phyloP scores from a whole-genome alignment of 441 rosid genomes.

The Gossypium lobatum region DNA sequence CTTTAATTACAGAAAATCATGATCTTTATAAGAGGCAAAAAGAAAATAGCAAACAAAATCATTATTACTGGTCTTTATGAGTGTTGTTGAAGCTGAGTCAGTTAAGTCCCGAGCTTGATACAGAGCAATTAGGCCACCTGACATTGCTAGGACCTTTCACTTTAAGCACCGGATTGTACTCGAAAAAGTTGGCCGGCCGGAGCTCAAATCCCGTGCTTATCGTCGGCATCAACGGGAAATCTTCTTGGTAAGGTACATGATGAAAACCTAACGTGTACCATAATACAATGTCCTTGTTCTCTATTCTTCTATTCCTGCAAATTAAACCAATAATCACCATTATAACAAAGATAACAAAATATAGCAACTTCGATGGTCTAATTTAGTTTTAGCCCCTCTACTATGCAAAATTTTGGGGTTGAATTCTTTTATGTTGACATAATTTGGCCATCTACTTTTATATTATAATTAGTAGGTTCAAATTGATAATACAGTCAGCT shows the following conservation, averaged over 20 bases:
- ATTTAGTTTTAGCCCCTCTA: too few species aligned
- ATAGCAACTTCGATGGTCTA: neutral
- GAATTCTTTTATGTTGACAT: too few species aligned
- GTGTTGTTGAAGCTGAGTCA: neutral
- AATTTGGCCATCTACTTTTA: too few species aligned
- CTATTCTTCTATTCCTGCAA: conserved; percentile 41
- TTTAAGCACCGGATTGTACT: conserved; percentile 46
- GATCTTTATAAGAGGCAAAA: neutral
- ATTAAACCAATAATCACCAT: neutral
- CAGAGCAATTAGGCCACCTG: conserved; percentile 8
- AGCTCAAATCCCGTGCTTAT: conserved; percentile 44
- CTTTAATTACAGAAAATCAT: neutral
- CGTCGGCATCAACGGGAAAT: conserved; percentile 57
- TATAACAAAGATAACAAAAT: neutral
- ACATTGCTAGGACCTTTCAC: neutral
- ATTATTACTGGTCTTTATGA: neutral
- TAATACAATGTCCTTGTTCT: conserved; percentile 51
- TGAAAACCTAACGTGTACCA: conserved; percentile 52
- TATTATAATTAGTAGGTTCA: too few species aligned
- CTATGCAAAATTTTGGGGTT: too few species aligned
- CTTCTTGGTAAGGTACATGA: conserved; percentile 55
- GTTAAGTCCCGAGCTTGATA: neutral
- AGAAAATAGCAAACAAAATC: neutral
- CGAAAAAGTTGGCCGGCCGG: conserved; percentile 48
- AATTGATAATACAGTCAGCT: too few species aligned